Base-by-base conservation (phyloP, 2,329 filamentous ascomycete species). In the Aurifilum marmelostoma region DNA sequence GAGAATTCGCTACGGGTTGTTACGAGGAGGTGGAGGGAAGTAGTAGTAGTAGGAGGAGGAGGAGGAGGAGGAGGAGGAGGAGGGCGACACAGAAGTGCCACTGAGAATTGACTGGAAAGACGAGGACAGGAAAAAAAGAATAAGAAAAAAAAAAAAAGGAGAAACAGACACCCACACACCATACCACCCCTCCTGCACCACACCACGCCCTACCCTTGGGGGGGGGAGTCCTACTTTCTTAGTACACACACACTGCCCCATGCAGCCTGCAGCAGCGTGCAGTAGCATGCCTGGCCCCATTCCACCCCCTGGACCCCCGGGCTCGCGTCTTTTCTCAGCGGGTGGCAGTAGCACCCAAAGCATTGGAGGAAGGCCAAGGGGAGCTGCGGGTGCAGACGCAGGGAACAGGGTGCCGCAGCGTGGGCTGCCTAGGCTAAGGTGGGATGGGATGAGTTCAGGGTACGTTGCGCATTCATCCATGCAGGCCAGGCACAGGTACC, bases 71-170 rank as follows among this genome's bases (percentile, higher is more conserved):
- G 43, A 59, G 39, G 39, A 59, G 56, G 54, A 66, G 21, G 39
- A 59, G 16, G 54, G 32, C 24, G 11, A 65, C 37, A 41, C 37
- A 39, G 18, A 43, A 24, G n/a, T 16, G 41, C 41, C 14, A 24
- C 21, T 29, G 16, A 47, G 52, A 59, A 29, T 24, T 14, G 59
- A 21, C 8, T 14, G 37, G n/a, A 32, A 65, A 47, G 52, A 29
- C 32, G 24, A 65, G 61, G 65, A 67, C 14, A 65, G 60, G 60
- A 52, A 60, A 64, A 52, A 34, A 34, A 34, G 8, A 34, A 60
- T 66, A 69, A 67, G 64, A 65, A 67, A n/a, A 52, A 34, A 34
- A 34, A 34, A 34, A 60, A 67, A 69, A 67, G 64, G 67, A 67
- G 54, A 60, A 67, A 63, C 67, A 65, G 56, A 59, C 56, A 59